Base-by-base conservation (phyloP, 1,284 basidiomycete genomes). In the Papiliotrema flavescens region DNA sequence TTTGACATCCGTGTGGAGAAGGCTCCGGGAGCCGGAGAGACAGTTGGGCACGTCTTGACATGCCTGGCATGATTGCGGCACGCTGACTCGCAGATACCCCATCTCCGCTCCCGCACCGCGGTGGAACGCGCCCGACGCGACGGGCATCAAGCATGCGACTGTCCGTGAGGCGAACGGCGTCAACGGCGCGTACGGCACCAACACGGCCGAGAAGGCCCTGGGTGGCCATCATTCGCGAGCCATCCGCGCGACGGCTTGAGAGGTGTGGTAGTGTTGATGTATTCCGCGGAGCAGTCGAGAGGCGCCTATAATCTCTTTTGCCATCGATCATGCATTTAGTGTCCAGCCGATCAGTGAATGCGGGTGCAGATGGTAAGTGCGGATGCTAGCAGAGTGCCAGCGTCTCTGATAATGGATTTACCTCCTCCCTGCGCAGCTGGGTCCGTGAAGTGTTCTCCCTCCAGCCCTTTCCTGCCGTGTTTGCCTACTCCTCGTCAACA, bases 1-100 rank as follows among this genome's bases (percentile, higher is more conserved):
- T 97, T 93, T 61, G 88, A 93, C 63, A 83, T 98, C 61, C 83
- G 89, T 2, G 85, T 98, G 4, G 95, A 98, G 74, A 88, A 83
- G 63, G 79, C 81, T 58, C 90, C 89, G 68, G 92, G 91, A 0
- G 56, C 78, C 19, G 92, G 92, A 2, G 81, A 84, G 57, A 93
- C 89, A 26, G 81, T 84, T 54, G 83, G 85, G 85, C 91, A 66
- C 52, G 77, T 66, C 42, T 4, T 2, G 28, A 14, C 13, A 23
- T 28, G n/a, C n/a, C n/a, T n/a, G n/a, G n/a, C n/a, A n/a, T 22
- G 43, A 19, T 28, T 45, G 43, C 15, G 4, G 15, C 15, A 17
- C 7, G 5, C 43, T 45, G 23, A 45, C 17, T 7, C 11, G 24
- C 8, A 28, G 11, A 22, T 47, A 53, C 34, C 32, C 35, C 37